Base-by-base conservation (phyloP, 2,329 filamentous ascomycete species). In the Clarireedia hainanense region DNA sequence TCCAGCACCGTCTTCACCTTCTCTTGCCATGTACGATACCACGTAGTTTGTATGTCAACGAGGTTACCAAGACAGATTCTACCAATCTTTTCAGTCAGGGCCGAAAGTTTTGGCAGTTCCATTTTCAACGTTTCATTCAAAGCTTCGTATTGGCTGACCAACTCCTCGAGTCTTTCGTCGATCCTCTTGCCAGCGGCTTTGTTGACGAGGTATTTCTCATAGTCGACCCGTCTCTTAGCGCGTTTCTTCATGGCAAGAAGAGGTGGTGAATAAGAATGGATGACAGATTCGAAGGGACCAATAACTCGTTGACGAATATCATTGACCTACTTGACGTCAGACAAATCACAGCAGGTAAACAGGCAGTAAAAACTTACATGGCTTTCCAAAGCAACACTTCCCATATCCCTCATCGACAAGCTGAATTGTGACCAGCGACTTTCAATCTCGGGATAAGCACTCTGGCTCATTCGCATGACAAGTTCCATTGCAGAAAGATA, bases 361-460 rank as follows among this genome's bases (percentile, higher is more conserved):
- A 43, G 14, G 7, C 17, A 9, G 37, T 17, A 17, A 30, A 43
- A 47, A 57, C 80, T 80, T 74, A 91, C 85, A 76, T 96, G 91
- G 63, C 92, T 88, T 58, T 91, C 87, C 23, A 97, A 76, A 4
- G 88, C 88, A 61, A 91, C 82, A 58, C 85, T 87, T 65, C 91
- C 85, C 61, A 97, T 83, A 65, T 96, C 91, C 61, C 88, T 83
- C 73, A 95, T 88, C 36, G 87, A 88, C 66, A 91, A 84, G 62
- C 91, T 92, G 72, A 96, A 94, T 59, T 86, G 88, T 50, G 91
- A 88, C 89, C 92, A 97, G 69, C 95, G 95, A 75, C 88, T 91
- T 72, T 96, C 91, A 42, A 95, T 76, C 69, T 97, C 91, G 0
- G 89, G 85, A 69, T 90, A 84, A 57, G 80, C 83, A 50, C 86